Conservation (phyloP, 495 filamentous ascomycete genomes). For the Penicillium malachiteum region DNA sequence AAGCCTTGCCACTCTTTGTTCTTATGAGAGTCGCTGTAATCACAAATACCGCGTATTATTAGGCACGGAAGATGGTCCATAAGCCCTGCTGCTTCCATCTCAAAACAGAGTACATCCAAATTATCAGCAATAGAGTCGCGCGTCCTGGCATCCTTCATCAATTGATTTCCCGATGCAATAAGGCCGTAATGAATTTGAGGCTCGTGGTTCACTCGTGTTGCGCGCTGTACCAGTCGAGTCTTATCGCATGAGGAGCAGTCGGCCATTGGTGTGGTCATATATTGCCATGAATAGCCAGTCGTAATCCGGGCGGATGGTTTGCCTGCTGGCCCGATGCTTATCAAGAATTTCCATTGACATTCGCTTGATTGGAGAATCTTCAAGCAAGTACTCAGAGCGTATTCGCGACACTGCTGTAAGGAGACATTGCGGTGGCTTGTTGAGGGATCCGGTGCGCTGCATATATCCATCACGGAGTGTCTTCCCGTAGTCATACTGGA, state of each 20-base stretch:
- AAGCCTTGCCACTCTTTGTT: constrained; percentile 3
- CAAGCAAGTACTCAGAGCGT: constrained; percentile 1
- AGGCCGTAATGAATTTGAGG: constrained; percentile 33
- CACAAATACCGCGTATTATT: constrained; percentile 3
- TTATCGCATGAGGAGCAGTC: constrained; percentile 14
- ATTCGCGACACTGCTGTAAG: constrained; percentile 17
- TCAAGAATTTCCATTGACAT: neutral
- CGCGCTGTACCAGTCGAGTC: constrained; percentile 9
- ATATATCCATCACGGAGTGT: constrained; percentile 22
- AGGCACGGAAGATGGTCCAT: constrained; percentile 1
- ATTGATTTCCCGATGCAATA: constrained; percentile 38
- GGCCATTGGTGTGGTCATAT: constrained; percentile 26
- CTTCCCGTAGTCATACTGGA: constrained; percentile 45
- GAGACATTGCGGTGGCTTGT: constrained; percentile 30
- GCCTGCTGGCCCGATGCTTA: constrained; percentile 15
- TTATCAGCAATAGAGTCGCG: constrained; percentile 17
- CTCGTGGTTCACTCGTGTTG: neutral
- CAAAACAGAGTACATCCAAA: neutral
- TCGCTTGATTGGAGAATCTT: neutral
- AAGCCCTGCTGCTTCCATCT: constrained; percentile 9
- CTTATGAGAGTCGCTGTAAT: constrained; percentile 7
- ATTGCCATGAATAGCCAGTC: constrained; percentile 25
- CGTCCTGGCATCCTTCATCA: constrained; percentile 31
- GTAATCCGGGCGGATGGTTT: constrained; percentile 22
- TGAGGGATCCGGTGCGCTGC: constrained; percentile 30